phyloP scores from a whole-genome alignment of 1,284 basidiomycete genomes.

The Rhodotorula sp. region DNA sequence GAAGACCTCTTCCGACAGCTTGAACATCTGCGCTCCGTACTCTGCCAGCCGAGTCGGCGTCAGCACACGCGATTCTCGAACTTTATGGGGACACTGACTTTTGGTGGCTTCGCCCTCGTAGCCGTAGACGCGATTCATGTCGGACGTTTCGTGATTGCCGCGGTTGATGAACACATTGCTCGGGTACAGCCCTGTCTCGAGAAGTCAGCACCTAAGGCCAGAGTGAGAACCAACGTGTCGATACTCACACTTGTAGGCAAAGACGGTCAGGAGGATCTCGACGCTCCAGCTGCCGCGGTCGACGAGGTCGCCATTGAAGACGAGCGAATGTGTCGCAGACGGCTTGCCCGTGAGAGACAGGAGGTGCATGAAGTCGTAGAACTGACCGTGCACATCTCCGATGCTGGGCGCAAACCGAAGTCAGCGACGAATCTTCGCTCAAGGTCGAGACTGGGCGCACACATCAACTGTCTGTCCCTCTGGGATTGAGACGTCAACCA shows the following conservation, averaged over 20 bases:
- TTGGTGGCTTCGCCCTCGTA: slow-evolving; percentile 81
- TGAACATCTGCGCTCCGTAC: slow-evolving; percentile 80
- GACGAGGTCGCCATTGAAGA: slow-evolving; percentile 93
- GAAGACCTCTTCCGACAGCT: slow-evolving; percentile 88
- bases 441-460: slow-evolving; percentile 57
- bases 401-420: slow-evolving; percentile 12
- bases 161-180: slow-evolving; percentile 84
- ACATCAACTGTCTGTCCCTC: slow-evolving; percentile 84
- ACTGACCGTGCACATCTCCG: slow-evolving; percentile 63
- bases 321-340: slow-evolving; percentile 71
- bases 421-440: background rate
- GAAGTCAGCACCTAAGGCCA: slow-evolving; percentile 4
- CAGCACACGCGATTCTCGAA: background rate
- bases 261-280: slow-evolving; percentile 89
- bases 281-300: slow-evolving; percentile 97
- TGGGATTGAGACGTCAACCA: slow-evolving; percentile 76
- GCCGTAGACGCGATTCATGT: slow-evolving; percentile 24
- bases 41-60: slow-evolving; percentile 48
- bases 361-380: slow-evolving; percentile 89
- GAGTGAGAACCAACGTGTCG: slow-evolving; percentile 18
- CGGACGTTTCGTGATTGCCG: slow-evolving; percentile 83
- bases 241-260: slow-evolving; percentile 83
- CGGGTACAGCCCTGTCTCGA: slow-evolving; percentile 74
- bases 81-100: slow-evolving; percentile 56
- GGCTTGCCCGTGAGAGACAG: slow-evolving; percentile 83